Conservation (phyloP, 108 stramenopile genomes). For the Schizochytrium sp. region DNA sequence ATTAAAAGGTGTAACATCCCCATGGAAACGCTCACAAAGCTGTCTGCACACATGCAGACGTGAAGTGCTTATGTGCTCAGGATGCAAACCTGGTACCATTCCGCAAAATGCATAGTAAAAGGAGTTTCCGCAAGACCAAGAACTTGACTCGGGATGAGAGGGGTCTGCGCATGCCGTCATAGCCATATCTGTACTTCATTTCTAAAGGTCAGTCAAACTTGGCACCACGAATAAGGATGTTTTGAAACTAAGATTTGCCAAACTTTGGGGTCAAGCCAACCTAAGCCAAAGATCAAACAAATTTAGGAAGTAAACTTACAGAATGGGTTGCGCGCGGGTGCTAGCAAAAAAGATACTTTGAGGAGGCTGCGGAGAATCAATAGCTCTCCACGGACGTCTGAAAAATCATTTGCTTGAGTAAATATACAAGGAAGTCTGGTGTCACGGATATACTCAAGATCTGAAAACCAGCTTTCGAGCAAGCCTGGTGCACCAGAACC, state of each 20-base stretch:
- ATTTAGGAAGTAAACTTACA: background rate
- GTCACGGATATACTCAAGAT: background rate
- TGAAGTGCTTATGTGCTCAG: background rate
- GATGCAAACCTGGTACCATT: background rate
- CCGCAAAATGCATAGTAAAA: conserved; percentile 26
- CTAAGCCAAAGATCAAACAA: no score
- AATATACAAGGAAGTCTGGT: background rate
- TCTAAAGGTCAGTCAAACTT: background rate
- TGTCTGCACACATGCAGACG: background rate
- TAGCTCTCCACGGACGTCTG: background rate
- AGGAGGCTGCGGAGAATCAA: background rate
- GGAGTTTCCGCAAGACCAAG: conserved; percentile 32
- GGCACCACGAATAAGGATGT: background rate
- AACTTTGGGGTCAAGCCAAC: background rate
- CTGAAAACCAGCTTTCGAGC: conserved; percentile 2
- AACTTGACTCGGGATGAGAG: background rate
- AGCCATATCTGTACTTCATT: background rate
- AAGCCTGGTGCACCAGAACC: background rate
- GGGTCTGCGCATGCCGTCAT: conserved; percentile 35
- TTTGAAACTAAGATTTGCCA: background rate
- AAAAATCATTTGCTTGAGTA: conserved; percentile 7
- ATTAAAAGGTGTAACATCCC: background rate
- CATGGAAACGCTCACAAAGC: background rate
- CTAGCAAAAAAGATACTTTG: background rate
- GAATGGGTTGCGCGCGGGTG: conserved; percentile 3